Evolutionary conservation across 2,329 filamentous ascomycete species (phyloP).

Genomic region (Diaporthe sp.): DNA sequence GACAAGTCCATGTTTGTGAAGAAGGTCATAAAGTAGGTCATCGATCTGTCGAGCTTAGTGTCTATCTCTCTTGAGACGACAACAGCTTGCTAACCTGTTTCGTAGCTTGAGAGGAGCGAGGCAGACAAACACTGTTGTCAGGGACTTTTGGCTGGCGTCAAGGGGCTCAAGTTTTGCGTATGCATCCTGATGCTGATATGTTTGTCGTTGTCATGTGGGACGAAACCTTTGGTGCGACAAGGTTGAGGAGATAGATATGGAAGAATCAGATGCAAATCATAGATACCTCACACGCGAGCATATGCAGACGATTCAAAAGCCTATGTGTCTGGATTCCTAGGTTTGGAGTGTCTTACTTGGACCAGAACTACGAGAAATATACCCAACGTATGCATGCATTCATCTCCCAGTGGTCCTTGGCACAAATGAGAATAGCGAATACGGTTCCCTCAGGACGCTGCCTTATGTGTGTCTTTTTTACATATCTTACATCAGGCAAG

Average conservation of each 20-base stretch:
- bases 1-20: constrained; percentile 75
- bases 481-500: not conserved
- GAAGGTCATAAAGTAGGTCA: constrained; percentile 70
- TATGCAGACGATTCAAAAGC: not conserved
- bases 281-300: constrained; percentile 19
- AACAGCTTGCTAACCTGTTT: not conserved
- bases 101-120: constrained; percentile 71
- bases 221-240: too few relatives aligned
- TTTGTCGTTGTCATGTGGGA: not conserved
- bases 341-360: not conserved
- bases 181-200: constrained; percentile 56
- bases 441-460: too few relatives aligned
- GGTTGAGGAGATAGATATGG: not conserved
- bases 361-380: not conserved
- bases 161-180: constrained; percentile 71
- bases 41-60: not conserved
- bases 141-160: constrained; percentile 79
- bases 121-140: constrained; percentile 73
- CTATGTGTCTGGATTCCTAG: not conserved
- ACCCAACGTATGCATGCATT: not conserved
- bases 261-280: constrained; percentile 21
- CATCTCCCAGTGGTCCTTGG: not conserved
- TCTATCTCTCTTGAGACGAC: not conserved
- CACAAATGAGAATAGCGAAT: not conserved
- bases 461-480: not conserved